Percentiles rank a stretch among this genome's conserved stretches.
These are phyloP conservation scores for Diaporthe sp. DNA, from an alignment of 2,329 filamentous ascomycete species.

Conservation along the genomic window DNA sequence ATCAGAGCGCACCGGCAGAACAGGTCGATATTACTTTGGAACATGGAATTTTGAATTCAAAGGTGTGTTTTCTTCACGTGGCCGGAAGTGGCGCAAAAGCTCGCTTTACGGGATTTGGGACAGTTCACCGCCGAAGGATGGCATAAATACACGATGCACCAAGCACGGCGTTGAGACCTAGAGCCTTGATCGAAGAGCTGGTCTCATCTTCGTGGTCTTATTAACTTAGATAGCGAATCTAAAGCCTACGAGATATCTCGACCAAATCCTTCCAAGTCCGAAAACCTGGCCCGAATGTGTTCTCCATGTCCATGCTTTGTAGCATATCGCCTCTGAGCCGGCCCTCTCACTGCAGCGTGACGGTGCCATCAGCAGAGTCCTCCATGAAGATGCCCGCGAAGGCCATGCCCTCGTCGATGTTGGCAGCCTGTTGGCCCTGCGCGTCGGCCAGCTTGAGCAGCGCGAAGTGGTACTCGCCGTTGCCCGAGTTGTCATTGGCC, in stretches of 20 bases:
- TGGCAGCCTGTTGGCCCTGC: conserved; percentile 44
- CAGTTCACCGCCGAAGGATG: neutral
- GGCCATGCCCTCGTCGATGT: conserved; percentile 46
- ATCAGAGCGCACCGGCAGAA: neutral
- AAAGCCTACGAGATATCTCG: neutral
- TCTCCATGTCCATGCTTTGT: no score
- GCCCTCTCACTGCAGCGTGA: conserved; percentile 32
- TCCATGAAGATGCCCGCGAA: conserved; percentile 49
- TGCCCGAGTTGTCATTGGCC: conserved; percentile 50
- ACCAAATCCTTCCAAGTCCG: no score
- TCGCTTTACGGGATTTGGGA: neutral
- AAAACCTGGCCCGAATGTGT: neutral
- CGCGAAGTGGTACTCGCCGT: conserved; percentile 58
- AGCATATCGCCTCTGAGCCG: neutral
- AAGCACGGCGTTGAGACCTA: neutral
- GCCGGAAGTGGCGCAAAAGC: neutral
- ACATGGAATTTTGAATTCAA: neutral
- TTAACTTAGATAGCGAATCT: neutral
- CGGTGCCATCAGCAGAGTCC: conserved; percentile 37
- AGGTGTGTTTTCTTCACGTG: no score
- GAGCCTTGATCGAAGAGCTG: neutral
- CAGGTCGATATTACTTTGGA: neutral
- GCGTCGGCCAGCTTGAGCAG: conserved; percentile 53
- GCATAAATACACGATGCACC: neutral
- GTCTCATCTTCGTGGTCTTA: neutral